Percentiles rank a stretch among this genome's conserved stretches.
These are phyloP conservation scores for Blumeria hordei DNA, from an alignment of 2,329 filamentous ascomycete genomes.

Conservation along the genomic window DNA sequence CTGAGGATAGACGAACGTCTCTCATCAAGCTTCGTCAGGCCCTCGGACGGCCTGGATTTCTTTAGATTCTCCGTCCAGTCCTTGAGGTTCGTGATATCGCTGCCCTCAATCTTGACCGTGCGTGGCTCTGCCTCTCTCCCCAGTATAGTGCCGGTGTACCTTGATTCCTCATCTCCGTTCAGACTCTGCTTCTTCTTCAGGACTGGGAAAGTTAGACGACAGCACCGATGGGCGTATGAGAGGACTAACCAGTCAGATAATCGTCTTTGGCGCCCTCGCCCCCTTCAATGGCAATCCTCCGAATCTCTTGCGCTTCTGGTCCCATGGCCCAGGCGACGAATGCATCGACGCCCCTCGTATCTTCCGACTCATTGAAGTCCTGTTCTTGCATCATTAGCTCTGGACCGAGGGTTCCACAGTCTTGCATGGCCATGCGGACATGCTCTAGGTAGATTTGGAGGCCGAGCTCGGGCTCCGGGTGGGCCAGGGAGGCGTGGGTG, in stretches of 20 bases:
- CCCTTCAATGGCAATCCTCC: conserved; percentile 54
- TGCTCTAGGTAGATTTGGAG: conserved; percentile 45
- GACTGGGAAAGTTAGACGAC: conserved; percentile 21
- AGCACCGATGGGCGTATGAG: background rate
- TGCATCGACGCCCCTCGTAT: conserved; percentile 49
- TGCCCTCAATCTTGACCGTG: conserved; percentile 57
- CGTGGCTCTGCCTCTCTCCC: conserved; percentile 49
- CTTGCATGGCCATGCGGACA: conserved; percentile 63
- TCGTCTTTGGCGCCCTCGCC: conserved; percentile 39
- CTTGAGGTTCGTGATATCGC: conserved; percentile 37
- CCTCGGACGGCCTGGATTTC: conserved; percentile 4
- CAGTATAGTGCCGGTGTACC: conserved; percentile 65
- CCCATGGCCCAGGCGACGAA: conserved; percentile 64
- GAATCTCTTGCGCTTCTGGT: conserved; percentile 52
- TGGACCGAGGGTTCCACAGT: conserved; percentile 51
- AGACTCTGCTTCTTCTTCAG: conserved; percentile 87
- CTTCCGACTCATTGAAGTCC: conserved; percentile 39
- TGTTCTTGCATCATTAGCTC: conserved; percentile 44
- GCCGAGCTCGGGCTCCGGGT: conserved; percentile 39
- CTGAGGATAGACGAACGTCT: conserved; percentile 14
- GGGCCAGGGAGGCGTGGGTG: conserved; percentile 32
- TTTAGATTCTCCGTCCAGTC: conserved; percentile 32
- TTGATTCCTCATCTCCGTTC: conserved; percentile 65
- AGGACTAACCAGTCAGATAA: conserved; percentile 34
- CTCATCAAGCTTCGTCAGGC: conserved; percentile 8